Conservation (phyloP, 208 protist genomes). For the Trypanosoma grayi region DNA sequence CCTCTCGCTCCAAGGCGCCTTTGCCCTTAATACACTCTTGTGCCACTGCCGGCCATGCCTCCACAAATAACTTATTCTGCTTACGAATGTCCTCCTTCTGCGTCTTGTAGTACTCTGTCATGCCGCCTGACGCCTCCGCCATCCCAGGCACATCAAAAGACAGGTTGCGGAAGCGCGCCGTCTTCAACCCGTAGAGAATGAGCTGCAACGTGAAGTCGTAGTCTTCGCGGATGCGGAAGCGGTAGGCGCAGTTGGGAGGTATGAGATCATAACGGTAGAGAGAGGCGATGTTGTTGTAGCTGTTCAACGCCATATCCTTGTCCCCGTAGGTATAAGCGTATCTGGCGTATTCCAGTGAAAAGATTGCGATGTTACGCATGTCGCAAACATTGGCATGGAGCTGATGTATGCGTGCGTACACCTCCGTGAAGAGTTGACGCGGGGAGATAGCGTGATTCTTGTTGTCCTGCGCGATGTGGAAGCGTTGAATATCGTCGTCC, state of each 20-base stretch:
- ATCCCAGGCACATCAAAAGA: constrained; percentile 83
- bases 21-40: constrained; percentile 77
- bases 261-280: constrained; percentile 74
- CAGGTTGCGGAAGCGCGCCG: constrained; percentile 76
- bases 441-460: constrained; percentile 52
- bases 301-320: constrained; percentile 59
- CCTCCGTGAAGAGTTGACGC: constrained; percentile 55
- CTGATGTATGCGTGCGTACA: constrained; percentile 35
- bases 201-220: constrained; percentile 90
- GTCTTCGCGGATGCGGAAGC: constrained; percentile 84
- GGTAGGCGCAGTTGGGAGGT: constrained; percentile 46
- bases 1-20: constrained; percentile 46
- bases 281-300: constrained; percentile 88
- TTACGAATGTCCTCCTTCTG: constrained; percentile 58
- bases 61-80: constrained; percentile 71
- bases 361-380: constrained; percentile 45
- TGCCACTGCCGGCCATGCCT: constrained; percentile 70
- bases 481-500: constrained; percentile 86
- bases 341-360: constrained; percentile 79
- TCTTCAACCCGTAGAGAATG: constrained; percentile 70
- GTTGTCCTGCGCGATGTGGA: constrained; percentile 33
- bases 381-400: constrained; percentile 10
- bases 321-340: constrained; percentile 58
- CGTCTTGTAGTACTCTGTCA: constrained; percentile 87
- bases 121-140: constrained; percentile 75